Base-by-base conservation (phyloP, 495 filamentous ascomycete genomes). In the Penicillium cataractarum region DNA sequence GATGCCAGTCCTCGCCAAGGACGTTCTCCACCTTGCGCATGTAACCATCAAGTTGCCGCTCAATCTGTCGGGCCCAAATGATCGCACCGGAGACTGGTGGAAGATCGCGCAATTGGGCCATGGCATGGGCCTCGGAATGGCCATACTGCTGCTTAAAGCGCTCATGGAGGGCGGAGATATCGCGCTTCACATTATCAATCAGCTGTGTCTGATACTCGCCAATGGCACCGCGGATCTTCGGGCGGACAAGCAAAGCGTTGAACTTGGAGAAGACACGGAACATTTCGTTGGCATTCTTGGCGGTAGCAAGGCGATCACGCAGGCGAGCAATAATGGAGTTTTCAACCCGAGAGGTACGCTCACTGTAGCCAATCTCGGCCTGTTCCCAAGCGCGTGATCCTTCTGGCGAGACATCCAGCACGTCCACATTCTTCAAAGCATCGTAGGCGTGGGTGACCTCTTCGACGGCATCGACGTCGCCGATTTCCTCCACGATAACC, bases 201-300 rank as follows among this genome's bases (percentile, higher is more conserved):
- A 99, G 89, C 71, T 96, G 92, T 6, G 92, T 92, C 71, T 99
- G 95, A 71, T 98, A 99, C 73, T 98, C 96, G 27, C 92, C 88
- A 70, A 99, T 99, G 54, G 95, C 95, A 69, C 95, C 93, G 46
- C 95, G 87, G 73, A 99, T 97, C 81, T 98, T 98, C 19, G 96
- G 96, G 31, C 95, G 87, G 52, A 99, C 93, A 69, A 99, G 94
- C 52, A 99, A 88, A 29, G 95, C 96, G 70, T 99, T 99, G 83
- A 99, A 99, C 71, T 97, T 97, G 21, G 95, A 99, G 72, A 98
- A 98, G 50, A 99, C 95, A 39, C 96, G 91, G 74, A 99, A 99
- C 95, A 98, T 99, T 72, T 98, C 95, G 72, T 96, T 98, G 22
- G 95, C 95, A 56, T 89, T 93, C 82, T 93, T 98, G 13, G 95